Evolutionary conservation across 2,329 filamentous ascomycete species (phyloP).

Genomic region (Epichloe scottii): DNA sequence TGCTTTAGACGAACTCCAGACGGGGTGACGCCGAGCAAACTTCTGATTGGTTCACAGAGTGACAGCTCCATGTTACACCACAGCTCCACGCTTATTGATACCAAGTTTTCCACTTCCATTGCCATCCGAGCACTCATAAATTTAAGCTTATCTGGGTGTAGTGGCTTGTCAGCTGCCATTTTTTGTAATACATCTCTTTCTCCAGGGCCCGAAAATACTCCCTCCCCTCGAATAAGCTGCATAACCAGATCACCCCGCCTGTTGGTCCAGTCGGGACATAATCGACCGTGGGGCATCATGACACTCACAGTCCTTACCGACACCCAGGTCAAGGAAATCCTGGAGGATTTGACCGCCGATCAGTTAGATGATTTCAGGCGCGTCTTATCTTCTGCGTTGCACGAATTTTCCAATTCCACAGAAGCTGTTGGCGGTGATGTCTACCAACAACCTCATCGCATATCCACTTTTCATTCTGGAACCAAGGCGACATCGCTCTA

Average conservation of each 20-base stretch:
- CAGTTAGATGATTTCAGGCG: slow-evolving; percentile 41
- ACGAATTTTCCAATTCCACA: slow-evolving; percentile 48
- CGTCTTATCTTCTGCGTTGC: slow-evolving; percentile 37
- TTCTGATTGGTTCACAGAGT: too few species aligned
- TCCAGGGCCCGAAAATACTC: too few species aligned
- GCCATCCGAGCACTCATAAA: too few species aligned
- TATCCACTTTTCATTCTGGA: slow-evolving; percentile 31
- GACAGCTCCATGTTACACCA: too few species aligned
- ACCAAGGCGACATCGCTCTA: slow-evolving; percentile 53
- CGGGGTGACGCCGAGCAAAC: too few species aligned
- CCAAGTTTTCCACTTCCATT: too few species aligned
- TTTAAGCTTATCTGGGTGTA: too few species aligned
- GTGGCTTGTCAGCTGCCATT: too few species aligned
- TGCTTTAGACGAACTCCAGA: too few species aligned
- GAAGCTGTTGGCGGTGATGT: slow-evolving; percentile 29
- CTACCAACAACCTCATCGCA: slow-evolving; percentile 44
- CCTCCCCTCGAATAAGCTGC: neutral
- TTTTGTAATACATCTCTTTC: too few species aligned
- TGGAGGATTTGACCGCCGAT: slow-evolving; percentile 38
- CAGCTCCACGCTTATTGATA: too few species aligned
- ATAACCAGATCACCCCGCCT: neutral
- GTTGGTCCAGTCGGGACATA: neutral
- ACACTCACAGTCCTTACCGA: slow-evolving; percentile 47
- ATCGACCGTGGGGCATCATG: slow-evolving; percentile 25
- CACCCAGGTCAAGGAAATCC: slow-evolving; percentile 38